Evolutionary conservation across 768 basidiomycete species (phyloP).

Genomic region (Suillus plorans): DNA sequence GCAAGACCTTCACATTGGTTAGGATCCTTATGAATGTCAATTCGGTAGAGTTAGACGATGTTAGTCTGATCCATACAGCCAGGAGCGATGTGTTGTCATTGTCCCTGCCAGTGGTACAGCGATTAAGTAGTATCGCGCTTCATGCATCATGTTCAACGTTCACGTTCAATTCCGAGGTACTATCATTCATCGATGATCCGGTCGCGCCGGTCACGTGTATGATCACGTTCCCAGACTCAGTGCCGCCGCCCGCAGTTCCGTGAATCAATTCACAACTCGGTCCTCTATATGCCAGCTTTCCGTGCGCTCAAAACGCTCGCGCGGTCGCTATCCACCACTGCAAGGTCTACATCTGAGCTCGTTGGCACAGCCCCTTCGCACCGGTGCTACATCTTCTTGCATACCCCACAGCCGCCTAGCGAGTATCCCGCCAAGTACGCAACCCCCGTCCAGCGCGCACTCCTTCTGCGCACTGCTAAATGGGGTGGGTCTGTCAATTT

Average conservation of each 20-base stretch:
- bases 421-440: conserved; percentile 46
- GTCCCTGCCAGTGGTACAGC: too few relatives aligned
- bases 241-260: background rate
- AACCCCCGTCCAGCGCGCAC: conserved; percentile 49
- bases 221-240: background rate
- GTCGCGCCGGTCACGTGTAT: background rate
- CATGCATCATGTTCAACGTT: too few relatives aligned
- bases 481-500: conserved; percentile 64
- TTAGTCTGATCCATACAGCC: too few relatives aligned
- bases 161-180: too few relatives aligned
- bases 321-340: background rate
- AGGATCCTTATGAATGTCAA: too few relatives aligned
- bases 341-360: conserved; percentile 19
- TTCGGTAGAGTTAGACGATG: too few relatives aligned
- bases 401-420: conserved; percentile 47
- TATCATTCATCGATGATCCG: too few relatives aligned
- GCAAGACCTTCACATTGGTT: too few relatives aligned
- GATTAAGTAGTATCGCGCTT: too few relatives aligned
- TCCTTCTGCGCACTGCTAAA: conserved; percentile 43
- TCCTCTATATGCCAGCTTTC: background rate
- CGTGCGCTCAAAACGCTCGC: background rate
- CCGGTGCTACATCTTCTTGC: conserved; percentile 54
- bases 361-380: conserved; percentile 57
- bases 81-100: too few relatives aligned
- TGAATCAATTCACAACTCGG: background rate